These are phyloP conservation scores for Mortierella sp. DNA, from an alignment of 371 early-diverging fungal genomes.

Conservation along the genomic window DNA sequence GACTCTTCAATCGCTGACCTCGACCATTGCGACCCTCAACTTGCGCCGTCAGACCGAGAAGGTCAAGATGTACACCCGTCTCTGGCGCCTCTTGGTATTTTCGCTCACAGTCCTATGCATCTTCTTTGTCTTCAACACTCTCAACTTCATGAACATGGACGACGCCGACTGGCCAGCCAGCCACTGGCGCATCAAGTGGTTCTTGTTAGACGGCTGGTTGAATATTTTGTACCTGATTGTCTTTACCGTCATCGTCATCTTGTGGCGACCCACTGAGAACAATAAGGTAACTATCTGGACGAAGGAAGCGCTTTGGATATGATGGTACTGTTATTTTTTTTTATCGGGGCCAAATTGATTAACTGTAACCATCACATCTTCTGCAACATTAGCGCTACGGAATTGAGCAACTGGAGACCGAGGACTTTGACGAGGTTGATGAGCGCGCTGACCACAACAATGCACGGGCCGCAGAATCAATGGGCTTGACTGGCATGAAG, in stretches of 20 bases:
- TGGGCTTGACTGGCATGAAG: conserved; percentile 63
- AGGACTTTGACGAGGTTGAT: conserved; percentile 70
- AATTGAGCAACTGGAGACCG: conserved; percentile 60
- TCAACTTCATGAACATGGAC: conserved; percentile 74
- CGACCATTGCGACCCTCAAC: conserved; percentile 78
- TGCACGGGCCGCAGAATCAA: conserved; percentile 64
- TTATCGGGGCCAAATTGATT: neutral
- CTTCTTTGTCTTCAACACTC: conserved; percentile 87
- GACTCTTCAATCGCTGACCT: conserved; percentile 74
- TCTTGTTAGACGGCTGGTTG: conserved; percentile 92
- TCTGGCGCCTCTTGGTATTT: conserved; percentile 85
- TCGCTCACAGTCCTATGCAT: conserved; percentile 80
- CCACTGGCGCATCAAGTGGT: conserved; percentile 92
- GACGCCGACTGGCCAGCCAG: conserved; percentile 79
- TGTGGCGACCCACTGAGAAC: conserved; percentile 95
- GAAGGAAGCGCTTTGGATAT: neutral
- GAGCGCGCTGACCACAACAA: conserved; percentile 69
- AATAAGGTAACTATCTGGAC: conserved; percentile 83
- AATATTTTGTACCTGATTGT: conserved; percentile 87
- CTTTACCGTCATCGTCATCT: conserved; percentile 80
- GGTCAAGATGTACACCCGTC: conserved; percentile 88
- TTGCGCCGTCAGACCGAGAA: conserved; percentile 89
- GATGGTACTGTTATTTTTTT: neutral
- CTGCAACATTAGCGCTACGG: conserved; percentile 39
- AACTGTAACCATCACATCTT: neutral